phyloP scores from a whole-genome alignment of 169 alveolate genomes.

The Plasmodium reichenowi region DNA sequence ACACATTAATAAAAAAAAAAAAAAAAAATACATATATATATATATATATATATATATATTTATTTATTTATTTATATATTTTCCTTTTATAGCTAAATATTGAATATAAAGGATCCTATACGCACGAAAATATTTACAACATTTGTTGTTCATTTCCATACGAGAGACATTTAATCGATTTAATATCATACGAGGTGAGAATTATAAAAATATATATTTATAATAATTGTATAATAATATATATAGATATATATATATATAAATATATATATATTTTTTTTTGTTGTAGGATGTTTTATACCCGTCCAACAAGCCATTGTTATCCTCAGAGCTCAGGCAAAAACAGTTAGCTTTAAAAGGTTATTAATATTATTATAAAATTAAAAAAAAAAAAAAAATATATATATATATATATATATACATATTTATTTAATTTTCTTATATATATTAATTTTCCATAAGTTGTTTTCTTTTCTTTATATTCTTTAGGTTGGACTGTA shows the following conservation, averaged over 20 bases:
- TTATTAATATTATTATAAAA: not conserved
- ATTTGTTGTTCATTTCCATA: conserved; percentile 67
- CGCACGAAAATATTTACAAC: conserved; percentile 63
- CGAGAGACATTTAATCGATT: conserved; percentile 63
- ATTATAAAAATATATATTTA: not conserved
- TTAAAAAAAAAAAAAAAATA: not conserved
- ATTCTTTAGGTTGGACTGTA: conserved; percentile 47
- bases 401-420: no score
- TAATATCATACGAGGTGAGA: conserved; percentile 56
- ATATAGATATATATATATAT: no score
- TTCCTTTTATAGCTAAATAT: conserved; percentile 37
- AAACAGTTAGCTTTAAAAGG: conserved; percentile 74
- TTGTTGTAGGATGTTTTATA: conserved; percentile 49
- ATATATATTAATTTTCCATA: no score
- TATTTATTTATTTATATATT: not conserved
- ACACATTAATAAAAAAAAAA: not conserved
- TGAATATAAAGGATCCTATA: conserved; percentile 66
- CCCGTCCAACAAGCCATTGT: conserved; percentile 58
- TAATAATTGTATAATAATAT: not conserved
- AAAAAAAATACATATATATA: not conserved
- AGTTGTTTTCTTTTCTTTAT: conserved; percentile 3
- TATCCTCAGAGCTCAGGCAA: conserved; percentile 55
- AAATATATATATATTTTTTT: not conserved
- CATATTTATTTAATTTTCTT: no score
- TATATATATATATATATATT: not conserved